phyloP scores from a whole-genome alignment of 2,329 filamentous ascomycete species.

The Aspergillus alliaceus region DNA sequence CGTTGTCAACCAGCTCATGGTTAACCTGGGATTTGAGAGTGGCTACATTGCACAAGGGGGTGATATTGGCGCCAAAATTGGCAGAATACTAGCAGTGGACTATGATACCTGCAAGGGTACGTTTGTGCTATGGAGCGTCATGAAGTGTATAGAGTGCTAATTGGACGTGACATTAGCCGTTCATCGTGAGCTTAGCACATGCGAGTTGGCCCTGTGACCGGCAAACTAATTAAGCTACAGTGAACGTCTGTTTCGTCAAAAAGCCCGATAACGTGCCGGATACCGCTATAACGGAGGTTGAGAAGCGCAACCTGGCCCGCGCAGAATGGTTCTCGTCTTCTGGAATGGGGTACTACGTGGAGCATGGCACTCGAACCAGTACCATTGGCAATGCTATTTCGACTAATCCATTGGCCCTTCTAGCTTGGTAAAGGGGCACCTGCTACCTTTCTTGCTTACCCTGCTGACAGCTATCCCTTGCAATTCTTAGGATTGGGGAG shows the following conservation, averaged over 20 bases:
- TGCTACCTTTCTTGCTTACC: not conserved
- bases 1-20: constrained; percentile 31
- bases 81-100: constrained; percentile 25
- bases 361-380: constrained; percentile 29
- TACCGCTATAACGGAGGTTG: constrained; percentile 22
- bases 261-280: constrained; percentile 17
- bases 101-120: constrained; percentile 33
- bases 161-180: constrained; percentile 20
- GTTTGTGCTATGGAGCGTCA: not conserved
- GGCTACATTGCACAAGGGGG: constrained; percentile 36
- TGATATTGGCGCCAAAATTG: constrained; percentile 32
- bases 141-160: not conserved
- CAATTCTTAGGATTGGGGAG: constrained; percentile 38
- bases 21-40: constrained; percentile 26
- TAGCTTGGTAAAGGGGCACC: constrained; percentile 23
- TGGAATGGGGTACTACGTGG: constrained; percentile 23
- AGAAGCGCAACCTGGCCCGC: constrained; percentile 9
- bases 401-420: constrained; percentile 25
- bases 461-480: not conserved
- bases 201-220: not conserved
- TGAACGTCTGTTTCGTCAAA: constrained; percentile 25
- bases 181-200: constrained; percentile 23
- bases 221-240: constrained; percentile 6
- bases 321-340: constrained; percentile 11
- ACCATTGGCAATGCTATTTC: constrained; percentile 25